Conservation (phyloP, 148 eudicot species). For the Rhododendron mucronatum region DNA sequence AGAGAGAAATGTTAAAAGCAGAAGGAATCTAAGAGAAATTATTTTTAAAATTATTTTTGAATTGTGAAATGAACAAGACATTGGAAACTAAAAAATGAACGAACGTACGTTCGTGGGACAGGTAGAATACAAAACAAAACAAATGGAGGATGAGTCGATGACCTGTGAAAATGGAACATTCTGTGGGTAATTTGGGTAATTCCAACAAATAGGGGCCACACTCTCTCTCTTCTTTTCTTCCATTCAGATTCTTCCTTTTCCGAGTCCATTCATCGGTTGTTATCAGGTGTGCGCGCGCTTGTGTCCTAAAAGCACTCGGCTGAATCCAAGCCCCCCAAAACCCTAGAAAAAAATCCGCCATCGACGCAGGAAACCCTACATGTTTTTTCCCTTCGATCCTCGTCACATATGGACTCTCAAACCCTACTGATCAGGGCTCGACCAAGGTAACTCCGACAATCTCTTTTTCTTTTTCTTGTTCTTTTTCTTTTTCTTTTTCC, state of each 20-base stretch:
- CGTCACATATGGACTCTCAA: slow-evolving; percentile 20
- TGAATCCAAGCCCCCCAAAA: background rate
- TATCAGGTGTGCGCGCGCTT: slow-evolving; percentile 14
- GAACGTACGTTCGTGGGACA: background rate
- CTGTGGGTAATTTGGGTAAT: background rate
- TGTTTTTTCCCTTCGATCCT: slow-evolving; percentile 1
- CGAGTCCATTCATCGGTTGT: slow-evolving; percentile 37
- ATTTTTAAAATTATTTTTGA: too few relatives aligned
- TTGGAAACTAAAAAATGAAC: background rate
- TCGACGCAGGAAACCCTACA: background rate
- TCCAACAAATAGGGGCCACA: background rate
- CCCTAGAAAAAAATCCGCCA: slow-evolving; percentile 6
- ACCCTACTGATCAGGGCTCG: slow-evolving; percentile 22
- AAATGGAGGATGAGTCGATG: background rate
- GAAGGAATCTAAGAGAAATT: too few relatives aligned
- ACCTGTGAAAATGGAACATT: too few relatives aligned
- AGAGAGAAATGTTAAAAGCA: too few relatives aligned
- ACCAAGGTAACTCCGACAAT: slow-evolving; percentile 23
- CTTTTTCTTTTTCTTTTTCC: background rate
- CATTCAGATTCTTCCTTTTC: slow-evolving; percentile 24
- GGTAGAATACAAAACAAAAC: too few relatives aligned
- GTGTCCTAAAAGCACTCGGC: slow-evolving; percentile 5
- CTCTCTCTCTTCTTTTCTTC: background rate
- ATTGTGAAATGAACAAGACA: too few relatives aligned
- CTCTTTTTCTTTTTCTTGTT: background rate